Evolutionary conservation across 306 rosid species (phyloP), one percentile per base, ranked within the genome.

Genomic region (Luffa aegyptiaca): DNA sequence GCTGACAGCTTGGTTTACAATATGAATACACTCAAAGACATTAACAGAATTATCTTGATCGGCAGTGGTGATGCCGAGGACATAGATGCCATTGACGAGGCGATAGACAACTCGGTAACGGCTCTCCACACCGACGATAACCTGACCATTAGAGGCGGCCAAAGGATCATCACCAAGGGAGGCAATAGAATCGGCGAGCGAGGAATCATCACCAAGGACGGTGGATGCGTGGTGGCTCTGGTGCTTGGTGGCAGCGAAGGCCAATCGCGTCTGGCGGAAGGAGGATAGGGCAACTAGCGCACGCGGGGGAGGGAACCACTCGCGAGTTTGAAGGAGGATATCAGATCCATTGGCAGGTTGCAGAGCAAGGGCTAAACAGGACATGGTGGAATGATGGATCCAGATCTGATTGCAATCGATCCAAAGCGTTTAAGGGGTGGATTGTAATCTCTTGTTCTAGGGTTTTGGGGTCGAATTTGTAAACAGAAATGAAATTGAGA

Each of bases 1-100:
- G 71, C 87, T 90, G 5, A 95, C 97, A 56, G 99, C 99, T 66
- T 95, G 97, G 39, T 95, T 95, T n/a, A 95, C 96, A 58, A 95
- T 84, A 83, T 95, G 88, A 75, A 93, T 95, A 80, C 97, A 95
- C 79, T 95, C 99, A 35, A 95, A 95, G 8, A 93, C 96, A 75
- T 95, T 95, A 57, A 95, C 82, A 10, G 96, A 85, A 85, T 90
- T 90, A 79, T 93, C 96, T 31, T 93, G 88, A 53, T 93, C 97
- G 20, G 93, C 97, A 37, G 91, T 90, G 76, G 97, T 95, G 74
- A 95, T 86, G 0, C 96, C 99, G 9, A 95, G 97, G 11, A 95
- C 97, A 78, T 93, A 95, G 79, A 95, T 90, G 10, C 96, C 87
- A 72, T 95, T 95, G 7, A 95, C 99, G n/a, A 93, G 86, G 45